A percentile compares a stretch with the other conserved stretches of the same genome.
phyloP scores from a whole-genome alignment of 1,284 basidiomycete genomes.

The Trametes pubescens region DNA sequence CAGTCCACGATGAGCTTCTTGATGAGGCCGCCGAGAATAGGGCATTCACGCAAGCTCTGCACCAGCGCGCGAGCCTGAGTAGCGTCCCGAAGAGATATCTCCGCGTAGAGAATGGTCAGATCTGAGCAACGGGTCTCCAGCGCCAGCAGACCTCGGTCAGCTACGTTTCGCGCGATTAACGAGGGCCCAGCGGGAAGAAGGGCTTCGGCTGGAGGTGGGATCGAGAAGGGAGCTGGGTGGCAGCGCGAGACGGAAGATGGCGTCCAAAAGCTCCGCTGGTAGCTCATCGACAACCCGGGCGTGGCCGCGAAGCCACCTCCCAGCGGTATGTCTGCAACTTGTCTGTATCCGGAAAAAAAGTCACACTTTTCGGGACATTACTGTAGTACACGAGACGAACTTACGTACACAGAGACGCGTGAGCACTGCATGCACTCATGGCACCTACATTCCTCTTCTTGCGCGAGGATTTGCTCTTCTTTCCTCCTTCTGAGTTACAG shows the following conservation, averaged over 20 bases:
- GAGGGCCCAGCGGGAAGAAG: slow-evolving; percentile 11
- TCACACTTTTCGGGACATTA: too few species aligned
- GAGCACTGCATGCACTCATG: slow-evolving; percentile 23
- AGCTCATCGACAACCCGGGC: slow-evolving; percentile 17
- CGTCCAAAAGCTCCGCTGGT: slow-evolving; percentile 23
- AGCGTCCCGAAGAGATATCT: slow-evolving; percentile 19
- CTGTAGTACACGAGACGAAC: too few species aligned
- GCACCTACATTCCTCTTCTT: slow-evolving; percentile 2
- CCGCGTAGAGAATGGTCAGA: slow-evolving; percentile 20
- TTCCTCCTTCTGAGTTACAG: slow-evolving; percentile 21
- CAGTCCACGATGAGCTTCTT: slow-evolving; percentile 24
- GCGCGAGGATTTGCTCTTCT: slow-evolving; percentile 3
- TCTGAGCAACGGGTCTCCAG: slow-evolving; percentile 14
- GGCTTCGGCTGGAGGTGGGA: slow-evolving; percentile 15
- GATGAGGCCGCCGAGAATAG: slow-evolving; percentile 9
- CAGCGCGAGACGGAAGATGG: slow-evolving; percentile 18
- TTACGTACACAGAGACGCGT: slow-evolving; percentile 23
- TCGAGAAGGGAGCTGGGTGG: slow-evolving; percentile 21
- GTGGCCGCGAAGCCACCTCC: slow-evolving; percentile 11
- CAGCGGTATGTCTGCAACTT: too few species aligned
- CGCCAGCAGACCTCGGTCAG: slow-evolving; percentile 19
- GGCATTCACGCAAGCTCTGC: slow-evolving; percentile 9
- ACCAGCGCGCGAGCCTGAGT: slow-evolving; percentile 19
- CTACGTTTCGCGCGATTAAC: slow-evolving; percentile 3
- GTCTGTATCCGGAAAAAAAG: too few species aligned